These are phyloP conservation scores for Fusarium illudens DNA, from an alignment of 2,329 filamentous ascomycete genomes.

Conservation along the genomic window DNA sequence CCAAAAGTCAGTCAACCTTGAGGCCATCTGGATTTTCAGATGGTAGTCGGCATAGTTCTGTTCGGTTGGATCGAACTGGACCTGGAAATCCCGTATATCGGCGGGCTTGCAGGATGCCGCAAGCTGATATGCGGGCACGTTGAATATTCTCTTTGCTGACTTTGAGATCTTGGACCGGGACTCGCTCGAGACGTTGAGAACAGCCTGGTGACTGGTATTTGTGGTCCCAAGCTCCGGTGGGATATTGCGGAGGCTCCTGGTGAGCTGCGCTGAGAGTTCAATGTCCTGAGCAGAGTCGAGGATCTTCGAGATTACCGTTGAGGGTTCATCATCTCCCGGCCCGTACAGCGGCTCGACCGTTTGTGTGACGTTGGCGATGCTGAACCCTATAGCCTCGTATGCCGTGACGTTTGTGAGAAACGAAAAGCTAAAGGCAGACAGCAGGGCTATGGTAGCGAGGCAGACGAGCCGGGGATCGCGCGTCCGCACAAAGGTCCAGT, in stretches of 20 bases:
- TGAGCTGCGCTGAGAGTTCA: neutral
- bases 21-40: neutral
- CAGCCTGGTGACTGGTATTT: neutral
- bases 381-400: neutral
- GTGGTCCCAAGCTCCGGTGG: neutral
- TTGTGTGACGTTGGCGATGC: neutral
- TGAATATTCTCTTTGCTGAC: neutral
- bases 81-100: neutral
- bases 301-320: neutral
- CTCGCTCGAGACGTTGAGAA: neutral
- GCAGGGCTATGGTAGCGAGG: neutral
- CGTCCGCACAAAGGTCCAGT: neutral
- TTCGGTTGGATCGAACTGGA: neutral
- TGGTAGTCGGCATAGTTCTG: neutral
- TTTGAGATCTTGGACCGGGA: neutral
- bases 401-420: neutral
- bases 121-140: neutral
- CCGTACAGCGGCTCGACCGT: neutral
- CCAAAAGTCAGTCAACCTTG: neutral
- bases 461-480: neutral
- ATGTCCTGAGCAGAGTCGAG: neutral
- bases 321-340: neutral
- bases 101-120: neutral
- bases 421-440: neutral
- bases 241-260: neutral